phyloP scores from a whole-genome alignment of 2,329 filamentous ascomycete genomes.

The Lachnellula cervina region DNA sequence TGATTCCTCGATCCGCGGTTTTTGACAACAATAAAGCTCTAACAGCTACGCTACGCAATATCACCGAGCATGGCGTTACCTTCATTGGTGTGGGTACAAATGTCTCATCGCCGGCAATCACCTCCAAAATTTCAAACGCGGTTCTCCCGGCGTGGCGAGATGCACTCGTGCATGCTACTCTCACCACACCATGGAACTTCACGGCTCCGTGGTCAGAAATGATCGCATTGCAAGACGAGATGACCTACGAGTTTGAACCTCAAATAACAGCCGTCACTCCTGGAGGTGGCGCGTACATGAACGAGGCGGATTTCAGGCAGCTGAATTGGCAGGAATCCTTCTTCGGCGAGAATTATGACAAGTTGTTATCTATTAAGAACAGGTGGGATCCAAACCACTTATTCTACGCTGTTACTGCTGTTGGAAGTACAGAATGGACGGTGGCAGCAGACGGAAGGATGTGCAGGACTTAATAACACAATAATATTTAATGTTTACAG shows the following conservation, averaged over 20 bases:
- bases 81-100: constrained; percentile 33
- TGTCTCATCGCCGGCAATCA: constrained; percentile 20
- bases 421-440: constrained; percentile 49
- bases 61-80: constrained; percentile 32
- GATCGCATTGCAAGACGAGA: constrained; percentile 25
- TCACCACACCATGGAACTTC: constrained; percentile 34
- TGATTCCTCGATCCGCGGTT: constrained; percentile 37
- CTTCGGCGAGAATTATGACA: constrained; percentile 43
- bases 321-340: constrained; percentile 40
- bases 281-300: constrained; percentile 43
- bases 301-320: constrained; percentile 46
- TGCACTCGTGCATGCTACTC: constrained; percentile 31
- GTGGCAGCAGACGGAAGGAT: constrained; percentile 38
- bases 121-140: constrained; percentile 29
- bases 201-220: constrained; percentile 28
- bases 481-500: too few relatives aligned
- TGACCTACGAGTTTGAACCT: constrained; percentile 32
- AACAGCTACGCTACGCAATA: constrained; percentile 28
- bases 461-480: constrained; percentile 32
- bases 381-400: constrained; percentile 44
- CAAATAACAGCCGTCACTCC: constrained; percentile 37
- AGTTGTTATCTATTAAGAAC: constrained; percentile 42
- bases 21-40: constrained; percentile 21
- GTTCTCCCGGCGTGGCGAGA: constrained; percentile 40
- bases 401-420: constrained; percentile 44